Evolutionary conservation across 164 flowering plant genomes (phyloP), one percentile per base, ranked within the genome.

Genomic region (Magnolia kwangsiensis): DNA sequence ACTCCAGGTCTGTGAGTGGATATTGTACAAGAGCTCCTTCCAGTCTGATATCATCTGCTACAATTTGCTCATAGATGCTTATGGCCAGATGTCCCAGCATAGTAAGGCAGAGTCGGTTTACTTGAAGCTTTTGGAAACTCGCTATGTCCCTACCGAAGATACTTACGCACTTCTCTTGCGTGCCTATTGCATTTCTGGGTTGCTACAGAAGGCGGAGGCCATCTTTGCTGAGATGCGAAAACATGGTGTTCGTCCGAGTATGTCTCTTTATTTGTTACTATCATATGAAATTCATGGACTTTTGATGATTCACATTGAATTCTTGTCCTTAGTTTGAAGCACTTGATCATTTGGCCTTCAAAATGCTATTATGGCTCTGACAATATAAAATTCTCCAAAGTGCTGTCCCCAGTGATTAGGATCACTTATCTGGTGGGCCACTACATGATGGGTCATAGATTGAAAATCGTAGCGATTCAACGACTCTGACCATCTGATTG

Each of bases 21-120:
- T 94, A 79, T 76, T 92, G 84, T 59, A 84, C 78, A 86, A 85
- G 78, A 94, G 97, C 80, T 76, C 90, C 78, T 94, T 92, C 88
- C 78, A 83, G 77, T 87, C 89, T 50, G 97, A 94, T 86, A 87
- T 94, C 69, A 86, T 91, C 51, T 87, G 91, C 87, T 92, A 86
- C 89, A 92, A 94, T 83, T 82, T 94, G 79, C 90, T 94, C 23
- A 87, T 94, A 74, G 98, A 94, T 78, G 93, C 97, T 58, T 91
- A 88, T 78, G 93, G 95, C 66, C 92, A 89, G 73, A 90, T 87
- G 50, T 84, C 82, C 61, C 81, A 75, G 18, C 75, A 84, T 77
- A 81, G 84, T 81, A 87, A 90, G 81, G 96, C 92, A 59, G 94
- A 94, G 80, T 83, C 86, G 18, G 74, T 79, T 29, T 94, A 91